These are phyloP conservation scores for Escovopsis weberi DNA, from an alignment of 2,329 filamentous ascomycete species.

Conservation along the genomic window DNA sequence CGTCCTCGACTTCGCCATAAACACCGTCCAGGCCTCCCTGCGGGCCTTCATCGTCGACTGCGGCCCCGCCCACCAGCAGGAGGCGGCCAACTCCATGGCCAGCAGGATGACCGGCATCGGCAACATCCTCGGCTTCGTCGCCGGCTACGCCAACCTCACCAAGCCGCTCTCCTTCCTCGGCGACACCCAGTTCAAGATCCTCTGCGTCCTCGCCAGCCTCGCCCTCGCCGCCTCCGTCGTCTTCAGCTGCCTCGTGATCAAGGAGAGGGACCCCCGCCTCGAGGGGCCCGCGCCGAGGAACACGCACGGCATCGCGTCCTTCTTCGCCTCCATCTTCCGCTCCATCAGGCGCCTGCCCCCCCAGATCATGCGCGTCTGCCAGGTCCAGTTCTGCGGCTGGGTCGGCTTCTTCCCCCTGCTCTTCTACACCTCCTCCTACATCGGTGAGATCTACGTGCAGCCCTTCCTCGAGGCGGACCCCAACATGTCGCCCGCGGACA, in stretches of 20 bases:
- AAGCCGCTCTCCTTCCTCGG: slow-evolving; percentile 65
- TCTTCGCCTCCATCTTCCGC: slow-evolving; percentile 64
- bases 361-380: slow-evolving; percentile 69
- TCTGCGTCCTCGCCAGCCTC: slow-evolving; percentile 73
- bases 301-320: slow-evolving; percentile 53
- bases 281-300: slow-evolving; percentile 45
- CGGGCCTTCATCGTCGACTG: slow-evolving; percentile 90
- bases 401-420: slow-evolving; percentile 92
- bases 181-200: slow-evolving; percentile 80
- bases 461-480: slow-evolving; percentile 66
- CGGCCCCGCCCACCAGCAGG: slow-evolving; percentile 83
- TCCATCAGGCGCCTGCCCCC: slow-evolving; percentile 68
- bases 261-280: slow-evolving; percentile 65
- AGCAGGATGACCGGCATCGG: slow-evolving; percentile 74
- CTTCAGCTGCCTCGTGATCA: slow-evolving; percentile 54
- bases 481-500: slow-evolving; percentile 58
- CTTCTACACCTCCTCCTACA: slow-evolving; percentile 89
- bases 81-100: slow-evolving; percentile 87
- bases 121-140: slow-evolving; percentile 81
- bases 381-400: slow-evolving; percentile 78
- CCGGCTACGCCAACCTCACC: slow-evolving; percentile 71
- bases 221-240: slow-evolving; percentile 54
- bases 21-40: slow-evolving; percentile 89
- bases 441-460: slow-evolving; percentile 84
- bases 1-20: slow-evolving; percentile 85